phyloP scores from a whole-genome alignment of 495 filamentous ascomycete species.

The Penicillium canescens region DNA sequence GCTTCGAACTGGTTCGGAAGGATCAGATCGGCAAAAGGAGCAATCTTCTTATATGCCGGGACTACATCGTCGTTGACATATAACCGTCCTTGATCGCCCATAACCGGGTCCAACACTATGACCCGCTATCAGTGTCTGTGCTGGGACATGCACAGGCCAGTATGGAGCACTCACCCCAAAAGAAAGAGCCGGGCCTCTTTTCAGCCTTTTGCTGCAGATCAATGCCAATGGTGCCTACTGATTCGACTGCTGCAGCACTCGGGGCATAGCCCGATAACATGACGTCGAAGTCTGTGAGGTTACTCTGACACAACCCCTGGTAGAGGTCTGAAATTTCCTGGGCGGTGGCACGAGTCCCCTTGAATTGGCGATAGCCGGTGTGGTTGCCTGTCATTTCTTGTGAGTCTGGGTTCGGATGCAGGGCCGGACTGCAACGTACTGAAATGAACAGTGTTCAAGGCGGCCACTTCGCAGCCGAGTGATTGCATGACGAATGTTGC shows the following conservation, averaged over 20 bases:
- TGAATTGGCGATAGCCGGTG: slow-evolving; percentile 83
- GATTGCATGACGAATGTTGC: slow-evolving; percentile 89
- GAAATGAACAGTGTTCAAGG: slow-evolving; percentile 94
- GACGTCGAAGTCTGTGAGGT: slow-evolving; percentile 84
- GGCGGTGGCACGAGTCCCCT: slow-evolving; percentile 76
- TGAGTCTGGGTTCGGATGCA: slow-evolving; percentile 5
- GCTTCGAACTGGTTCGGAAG: slow-evolving; percentile 97
- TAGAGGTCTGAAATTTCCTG: slow-evolving; percentile 84
- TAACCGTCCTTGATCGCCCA: slow-evolving; percentile 90
- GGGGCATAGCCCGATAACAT: slow-evolving; percentile 93
- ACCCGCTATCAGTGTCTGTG: slow-evolving; percentile 1
- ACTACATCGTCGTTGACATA: slow-evolving; percentile 90
- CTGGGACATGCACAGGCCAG: not conserved
- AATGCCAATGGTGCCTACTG: slow-evolving; percentile 77
- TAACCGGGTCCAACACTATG: slow-evolving; percentile 89
- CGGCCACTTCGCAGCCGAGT: slow-evolving; percentile 88
- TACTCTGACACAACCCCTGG: slow-evolving; percentile 75
- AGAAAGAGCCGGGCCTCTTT: slow-evolving; percentile 74
- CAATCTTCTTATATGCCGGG: slow-evolving; percentile 79
- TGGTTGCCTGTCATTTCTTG: slow-evolving; percentile 70
- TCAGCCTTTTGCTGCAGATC: slow-evolving; percentile 70
- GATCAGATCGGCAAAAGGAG: slow-evolving; percentile 84
- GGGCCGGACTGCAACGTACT: slow-evolving; percentile 53
- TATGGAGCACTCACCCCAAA: slow-evolving; percentile 66
- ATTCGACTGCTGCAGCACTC: slow-evolving; percentile 76